Evolutionary conservation across 768 basidiomycete species (phyloP).

Genomic region (Pisolithus orientalis): DNA sequence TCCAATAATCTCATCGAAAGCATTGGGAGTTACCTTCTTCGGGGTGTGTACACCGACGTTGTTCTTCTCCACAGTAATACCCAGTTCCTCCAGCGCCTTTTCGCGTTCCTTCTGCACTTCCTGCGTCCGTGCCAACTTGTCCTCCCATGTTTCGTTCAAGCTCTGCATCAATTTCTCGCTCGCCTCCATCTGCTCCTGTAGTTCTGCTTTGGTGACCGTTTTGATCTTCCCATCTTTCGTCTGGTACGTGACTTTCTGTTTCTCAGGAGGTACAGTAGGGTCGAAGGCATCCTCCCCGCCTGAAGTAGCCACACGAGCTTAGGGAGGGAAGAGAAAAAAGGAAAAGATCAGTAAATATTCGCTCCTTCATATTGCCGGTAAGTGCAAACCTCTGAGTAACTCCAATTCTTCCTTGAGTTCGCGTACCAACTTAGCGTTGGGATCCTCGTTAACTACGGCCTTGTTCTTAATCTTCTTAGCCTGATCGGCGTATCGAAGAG

Average conservation of each 20-base stretch:
- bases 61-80: conserved; percentile 96
- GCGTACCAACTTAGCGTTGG: conserved; percentile 96
- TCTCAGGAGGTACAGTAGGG: conserved; percentile 83
- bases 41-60: conserved; percentile 96
- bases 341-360: no score
- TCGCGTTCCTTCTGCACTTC: conserved; percentile 96
- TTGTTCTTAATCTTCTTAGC: conserved; percentile 99
- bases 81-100: conserved; percentile 94
- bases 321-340: not conserved
- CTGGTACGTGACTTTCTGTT: conserved; percentile 92
- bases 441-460: conserved; percentile 98
- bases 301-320: conserved; percentile 70
- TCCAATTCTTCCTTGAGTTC: conserved; percentile 99
- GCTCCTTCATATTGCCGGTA: not conserved
- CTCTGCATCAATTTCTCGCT: conserved; percentile 94
- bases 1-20: conserved; percentile 2
- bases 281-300: conserved; percentile 75
- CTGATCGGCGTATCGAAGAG: conserved; percentile 95
- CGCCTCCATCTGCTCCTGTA: conserved; percentile 94
- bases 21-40: conserved; percentile 58
- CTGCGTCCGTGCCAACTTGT: conserved; percentile 86
- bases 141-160: conserved; percentile 94
- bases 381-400: conserved; percentile 66
- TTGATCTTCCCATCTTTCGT: conserved; percentile 91
- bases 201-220: conserved; percentile 94